Evolutionary conservation across 2,329 filamentous ascomycete genomes (phyloP), one percentile per base, ranked within the genome.

Genomic region (Bipolaris zeicola): DNA sequence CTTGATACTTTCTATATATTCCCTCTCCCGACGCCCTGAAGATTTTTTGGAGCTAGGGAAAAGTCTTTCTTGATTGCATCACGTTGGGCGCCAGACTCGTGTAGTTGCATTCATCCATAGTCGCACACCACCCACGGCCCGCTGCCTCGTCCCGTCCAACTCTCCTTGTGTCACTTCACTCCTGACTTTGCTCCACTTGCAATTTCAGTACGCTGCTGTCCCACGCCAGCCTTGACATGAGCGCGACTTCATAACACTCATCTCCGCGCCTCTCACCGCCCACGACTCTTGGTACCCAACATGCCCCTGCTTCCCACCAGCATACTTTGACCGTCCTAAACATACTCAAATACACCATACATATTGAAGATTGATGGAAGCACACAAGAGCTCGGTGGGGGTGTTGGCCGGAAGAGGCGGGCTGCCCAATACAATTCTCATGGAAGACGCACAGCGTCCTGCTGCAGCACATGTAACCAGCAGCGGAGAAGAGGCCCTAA

Each of bases 401-500:
- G 69, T 67, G 68, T 68, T 71, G 67, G 69, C 66, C 62, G 68
- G 67, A 67, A 65, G 63, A 59, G 62, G 61, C 49, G 63, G 59
- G 52, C 57, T 70, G 34, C 47, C 62, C 37, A 60, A 60, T 20
- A 37, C 63, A 57, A 48, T 65, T 46, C 61, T 58, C 22, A 53
- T 63, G 53, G 66, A 68, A 46, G 66, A 72, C 20, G 52, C 33
- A 31, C 56, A 51, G 44, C 51, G 56, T 20, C 43, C 56, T 45
- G 39, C 61, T 37, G 45, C 59, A 38, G 62, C 54, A 28, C 61
- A 64, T 7, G 51, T 55, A 16, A 51, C 54, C 43, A 67, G 76
- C 54, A 82, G 86, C 68, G 82, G 82, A 47, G 65, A 82, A 28
- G 89, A 95, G 69, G 91, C 91, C 5, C 70, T 94, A 38, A 93